phyloP scores from a whole-genome alignment of 2,329 filamentous ascomycete species.

The Calonectria ilicicola region DNA sequence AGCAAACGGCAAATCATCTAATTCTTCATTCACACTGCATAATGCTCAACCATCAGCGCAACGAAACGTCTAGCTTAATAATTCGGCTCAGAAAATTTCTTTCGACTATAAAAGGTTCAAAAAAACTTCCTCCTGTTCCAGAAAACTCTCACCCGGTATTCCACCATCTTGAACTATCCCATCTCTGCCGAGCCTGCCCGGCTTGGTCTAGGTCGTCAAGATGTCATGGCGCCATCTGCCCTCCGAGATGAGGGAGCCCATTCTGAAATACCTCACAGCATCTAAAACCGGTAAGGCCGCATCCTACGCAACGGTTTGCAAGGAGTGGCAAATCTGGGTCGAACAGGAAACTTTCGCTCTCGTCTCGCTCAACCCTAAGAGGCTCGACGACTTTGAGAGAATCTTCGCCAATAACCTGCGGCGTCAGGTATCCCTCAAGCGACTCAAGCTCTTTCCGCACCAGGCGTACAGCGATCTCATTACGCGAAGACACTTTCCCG shows the following conservation, averaged over 20 bases:
- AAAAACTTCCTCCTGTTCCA: background rate
- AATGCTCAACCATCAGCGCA: background rate
- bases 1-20: background rate
- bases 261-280: background rate
- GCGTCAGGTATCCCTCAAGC: background rate
- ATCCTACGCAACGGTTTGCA: background rate
- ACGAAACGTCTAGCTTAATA: background rate
- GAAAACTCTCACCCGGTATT: background rate
- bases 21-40: background rate
- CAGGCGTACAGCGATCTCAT: background rate
- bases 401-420: background rate
- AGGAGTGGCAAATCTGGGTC: background rate
- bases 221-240: background rate
- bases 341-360: background rate
- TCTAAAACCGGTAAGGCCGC: background rate
- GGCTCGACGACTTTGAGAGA: background rate
- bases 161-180: background rate
- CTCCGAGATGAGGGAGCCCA: background rate
- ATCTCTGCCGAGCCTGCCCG: background rate
- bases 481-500: background rate
- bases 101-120: background rate
- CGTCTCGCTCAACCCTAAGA: background rate
- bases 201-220: background rate
- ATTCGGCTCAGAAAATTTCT: background rate
- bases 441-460: background rate